phyloP scores from a whole-genome alignment of 805 yeast genomes.

The Gaillardinia entomophila region DNA sequence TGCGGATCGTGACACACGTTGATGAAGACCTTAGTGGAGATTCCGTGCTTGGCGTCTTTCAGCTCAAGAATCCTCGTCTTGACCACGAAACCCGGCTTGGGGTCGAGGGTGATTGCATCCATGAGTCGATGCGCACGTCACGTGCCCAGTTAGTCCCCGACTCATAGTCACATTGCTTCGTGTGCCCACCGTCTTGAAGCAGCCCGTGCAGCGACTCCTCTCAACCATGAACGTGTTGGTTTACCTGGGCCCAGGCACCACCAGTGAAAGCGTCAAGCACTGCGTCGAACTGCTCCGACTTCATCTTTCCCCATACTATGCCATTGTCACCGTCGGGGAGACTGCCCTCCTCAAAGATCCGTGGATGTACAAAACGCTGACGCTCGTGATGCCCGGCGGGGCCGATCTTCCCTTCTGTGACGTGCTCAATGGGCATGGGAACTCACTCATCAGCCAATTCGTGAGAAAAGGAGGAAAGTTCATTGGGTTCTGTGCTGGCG shows the following conservation, averaged over 20 bases:
- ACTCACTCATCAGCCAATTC: slow-evolving; percentile 51
- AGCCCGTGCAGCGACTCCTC: not conserved
- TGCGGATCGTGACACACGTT: slow-evolving; percentile 65
- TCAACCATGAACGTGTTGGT: slow-evolving; percentile 1
- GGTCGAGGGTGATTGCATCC: slow-evolving; percentile 28
- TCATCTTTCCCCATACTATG: slow-evolving; percentile 80
- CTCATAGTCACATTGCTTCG: not conserved
- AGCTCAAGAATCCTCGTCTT: slow-evolving; percentile 50
- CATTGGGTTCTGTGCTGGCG: slow-evolving; percentile 95
- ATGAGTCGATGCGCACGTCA: not conserved
- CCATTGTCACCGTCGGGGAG: slow-evolving; percentile 69
- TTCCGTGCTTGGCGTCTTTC: slow-evolving; percentile 15
- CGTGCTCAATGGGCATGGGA: slow-evolving; percentile 66
- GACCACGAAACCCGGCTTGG: slow-evolving; percentile 68
- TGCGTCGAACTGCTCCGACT: slow-evolving; percentile 70
- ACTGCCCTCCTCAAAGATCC: slow-evolving; percentile 69
- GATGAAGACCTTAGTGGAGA: slow-evolving; percentile 63
- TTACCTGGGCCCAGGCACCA: slow-evolving; percentile 61
- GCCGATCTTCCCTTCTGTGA: slow-evolving; percentile 87
- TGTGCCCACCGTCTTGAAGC: too few relatives aligned
- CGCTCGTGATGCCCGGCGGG: slow-evolving; percentile 92
- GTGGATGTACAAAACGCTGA: slow-evolving; percentile 76
- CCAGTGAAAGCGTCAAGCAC: slow-evolving; percentile 81
- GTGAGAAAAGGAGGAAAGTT: slow-evolving; percentile 76
- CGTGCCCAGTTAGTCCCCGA: not conserved